These are phyloP conservation scores for Scytalidium lignicola DNA, from an alignment of 2,329 filamentous ascomycete species.

Conservation along the genomic window DNA sequence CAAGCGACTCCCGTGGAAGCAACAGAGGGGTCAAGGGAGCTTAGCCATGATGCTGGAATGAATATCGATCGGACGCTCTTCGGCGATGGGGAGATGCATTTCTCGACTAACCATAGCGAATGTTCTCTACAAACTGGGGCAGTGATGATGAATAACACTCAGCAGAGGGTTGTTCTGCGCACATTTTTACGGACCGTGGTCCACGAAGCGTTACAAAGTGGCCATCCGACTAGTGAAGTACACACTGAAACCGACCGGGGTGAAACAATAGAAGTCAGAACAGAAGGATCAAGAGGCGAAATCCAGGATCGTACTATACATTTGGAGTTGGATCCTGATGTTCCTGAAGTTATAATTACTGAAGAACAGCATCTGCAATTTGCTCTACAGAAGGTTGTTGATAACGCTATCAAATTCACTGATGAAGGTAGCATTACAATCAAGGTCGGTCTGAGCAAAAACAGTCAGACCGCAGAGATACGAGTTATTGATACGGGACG, in stretches of 20 bases:
- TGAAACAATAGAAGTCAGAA: conserved; percentile 23
- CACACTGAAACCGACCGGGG: conserved; percentile 20
- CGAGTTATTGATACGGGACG: conserved; percentile 61
- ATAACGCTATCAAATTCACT: conserved; percentile 69
- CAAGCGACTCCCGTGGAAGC: neutral
- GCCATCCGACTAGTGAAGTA: conserved; percentile 19
- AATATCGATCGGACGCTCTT: neutral
- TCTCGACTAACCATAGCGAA: neutral
- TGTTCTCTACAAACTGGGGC: neutral
- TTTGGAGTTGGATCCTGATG: conserved; percentile 30
- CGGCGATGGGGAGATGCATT: neutral
- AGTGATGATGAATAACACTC: conserved; percentile 13
- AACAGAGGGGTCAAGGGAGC: neutral
- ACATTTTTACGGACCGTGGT: conserved; percentile 24
- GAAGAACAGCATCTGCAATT: conserved; percentile 45
- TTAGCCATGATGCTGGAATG: neutral
- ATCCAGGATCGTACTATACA: conserved; percentile 32
- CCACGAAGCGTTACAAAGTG: conserved; percentile 19
- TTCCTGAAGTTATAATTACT: conserved; percentile 46
- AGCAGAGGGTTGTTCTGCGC: conserved; percentile 20
- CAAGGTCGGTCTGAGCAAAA: conserved; percentile 46
- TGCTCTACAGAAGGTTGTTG: conserved; percentile 35
- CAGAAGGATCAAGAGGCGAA: conserved; percentile 20
- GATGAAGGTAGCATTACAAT: conserved; percentile 59
- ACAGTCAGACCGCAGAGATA: conserved; percentile 51